Base-by-base conservation (phyloP, 371 early-diverging fungal species). In the Circinella umbellata region DNA sequence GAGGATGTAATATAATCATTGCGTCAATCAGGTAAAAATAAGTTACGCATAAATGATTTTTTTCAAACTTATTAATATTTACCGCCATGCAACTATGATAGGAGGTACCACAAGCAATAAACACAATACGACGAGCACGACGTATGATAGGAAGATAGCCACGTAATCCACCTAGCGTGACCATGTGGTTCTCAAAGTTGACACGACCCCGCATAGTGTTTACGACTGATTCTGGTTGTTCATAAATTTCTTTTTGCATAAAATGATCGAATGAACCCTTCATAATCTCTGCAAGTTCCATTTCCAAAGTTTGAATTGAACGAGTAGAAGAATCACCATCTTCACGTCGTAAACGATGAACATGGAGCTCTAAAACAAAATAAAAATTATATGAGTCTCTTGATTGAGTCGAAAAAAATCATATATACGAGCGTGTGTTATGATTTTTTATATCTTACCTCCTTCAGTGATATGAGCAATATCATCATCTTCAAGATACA, bases 171-270 rank as follows among this genome's bases (percentile, higher is more conserved):
- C 98, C 99, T 35, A 99, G 82, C 63, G 88, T 94, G 63, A 63
- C 63, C 71, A 85, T 91, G 83, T 90, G 86, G 76, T 84, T 89
- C 68, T 96, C 94, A 87, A 97, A 98, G 89, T 99, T 95, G 77
- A 99, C 93, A 80, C 99, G 93, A 42, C 99, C 99, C 79, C 98
- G 90, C 95, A 99, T 99, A 72, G 99, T 98, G 89, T 98, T 99
- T 70, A 98, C 95, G 37, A 99, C 96, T 2, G 96, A 95, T 76
- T 98, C 98, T 69, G 96, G 95, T 86, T 99, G 99, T 84, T 99
- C 99, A 80, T 92, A 98, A 71, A 99, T 99, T 85, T 99, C 99
- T 89, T 99, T 99, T 73, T 95, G 92, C 99, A 99, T 99, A 81
- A 98, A 99, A 87, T 99, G 99, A 71, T 94, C 93, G 75, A 96